Evolutionary conservation across 2,329 filamentous ascomycete genomes (phyloP), one percentile per base, ranked within the genome.

Genomic region (Verticillium zaregamsianum): DNA sequence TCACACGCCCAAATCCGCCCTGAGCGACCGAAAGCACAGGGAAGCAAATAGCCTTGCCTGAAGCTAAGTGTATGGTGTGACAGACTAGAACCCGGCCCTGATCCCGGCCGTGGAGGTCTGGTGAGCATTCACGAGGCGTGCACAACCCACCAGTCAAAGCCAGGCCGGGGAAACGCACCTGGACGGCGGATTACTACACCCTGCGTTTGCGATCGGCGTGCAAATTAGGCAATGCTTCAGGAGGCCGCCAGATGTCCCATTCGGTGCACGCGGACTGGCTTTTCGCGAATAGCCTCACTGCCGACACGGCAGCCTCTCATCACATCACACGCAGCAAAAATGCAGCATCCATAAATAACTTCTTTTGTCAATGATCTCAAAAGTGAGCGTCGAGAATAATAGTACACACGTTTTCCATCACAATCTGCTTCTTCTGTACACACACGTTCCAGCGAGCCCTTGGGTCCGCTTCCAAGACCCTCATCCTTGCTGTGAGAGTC

Each of bases 371-470:
- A 52, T 52, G 8, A 12, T 14, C 9, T 39, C 17, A 28, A n/a
- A 62, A 70, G 65, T 57, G 65, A 72, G 65, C 62, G 68, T 69
- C 59, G 64, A 70, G 70, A 72, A 72, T 72, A 67, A 52, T 68
- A 65, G 64, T 73, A 72, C 68, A 73, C n/a, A 52, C 45, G 11
- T 25, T n/a, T 11, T 52, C 45, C 20, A 11, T 52, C 17, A 52
- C 45, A 52, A 52, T 52, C 45, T 52, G n/a, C n/a, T 52, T 4
- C 20, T 52, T 52, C 45, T 12, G 45, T 52, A 52, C 45, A 52
- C 45, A 52, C 23, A n/a, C 6, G 20, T 28, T 20, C 12, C 45
- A 52, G 20, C 45, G 20, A 11, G 45, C 45, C 45, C 20, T 52
- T 5, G 20, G 45, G 9, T 11, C 23, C 20, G 20, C 45, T 52